Evolutionary conservation across 257 asterid species (phyloP), one percentile per base, ranked within the genome.

Genomic region (Plantago major): DNA sequence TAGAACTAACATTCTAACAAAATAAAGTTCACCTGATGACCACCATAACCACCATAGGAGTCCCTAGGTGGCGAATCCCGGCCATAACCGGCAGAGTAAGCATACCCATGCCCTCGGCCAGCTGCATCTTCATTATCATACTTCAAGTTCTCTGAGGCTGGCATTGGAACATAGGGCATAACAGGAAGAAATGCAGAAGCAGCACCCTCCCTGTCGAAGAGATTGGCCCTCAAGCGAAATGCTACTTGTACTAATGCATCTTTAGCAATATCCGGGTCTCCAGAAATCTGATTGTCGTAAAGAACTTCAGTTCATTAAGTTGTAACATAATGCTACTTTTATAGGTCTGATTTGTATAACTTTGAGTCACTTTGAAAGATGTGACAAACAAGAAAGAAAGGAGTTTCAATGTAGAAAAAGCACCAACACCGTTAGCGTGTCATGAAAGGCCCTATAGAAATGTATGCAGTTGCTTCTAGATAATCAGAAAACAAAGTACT

Each of bases 201-300:
- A 60, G 90, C 81, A 48, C 96, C 94, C 86, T 91, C 98, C 76
- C 83, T 84, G 50, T 85, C 96, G 65, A 88, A 91, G 60, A 91
- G 83, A 73, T 91, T 88, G 45, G 94, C 98, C 73, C 98, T 84
- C 85, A 91, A 68, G 49, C 96, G 92, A 11, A 96, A 91, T 17
- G 88, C 72, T 58, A 91, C 94, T 91, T 88, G 98, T 69, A 84
- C 58, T 42, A 91, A 89, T 45, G 96, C 98, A 67, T 91, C 98
- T 69, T 88, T 91, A 3, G 90, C 88, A 44, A 81, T 40, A 69
- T 91, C 98, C 47, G 78, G 87, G 45, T 91, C 98, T 67, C 98
- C 98, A 65, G 98, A 84, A 51, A 91, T 86, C 98, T 91, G 74
- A 58, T 18, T 62, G 14, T 15, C 12, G 43, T 50, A 1, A 26